Evolutionary conservation across 441 rosid genomes (phyloP).

Genomic region (Populus hybrid): DNA sequence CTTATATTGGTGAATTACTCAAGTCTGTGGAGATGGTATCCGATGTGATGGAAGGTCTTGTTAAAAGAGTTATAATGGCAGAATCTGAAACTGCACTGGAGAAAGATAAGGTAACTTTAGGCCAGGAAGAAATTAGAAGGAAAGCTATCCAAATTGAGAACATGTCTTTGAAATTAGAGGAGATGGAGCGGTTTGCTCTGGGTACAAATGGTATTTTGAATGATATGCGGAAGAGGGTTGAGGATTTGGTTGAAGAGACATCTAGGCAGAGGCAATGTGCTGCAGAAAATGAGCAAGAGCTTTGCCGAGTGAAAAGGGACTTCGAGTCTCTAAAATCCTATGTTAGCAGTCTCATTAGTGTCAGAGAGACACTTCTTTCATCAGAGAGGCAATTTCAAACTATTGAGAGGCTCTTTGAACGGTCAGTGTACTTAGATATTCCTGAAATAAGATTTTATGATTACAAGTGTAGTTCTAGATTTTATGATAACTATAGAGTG

Average conservation of each 20-base stretch:
- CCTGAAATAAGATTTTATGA: background rate
- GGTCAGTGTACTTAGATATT: conserved; percentile 38
- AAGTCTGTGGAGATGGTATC: conserved; percentile 63
- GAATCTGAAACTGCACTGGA: conserved; percentile 74
- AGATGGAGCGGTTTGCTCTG: conserved; percentile 63
- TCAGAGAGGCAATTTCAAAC: conserved; percentile 81
- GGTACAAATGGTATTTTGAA: conserved; percentile 59
- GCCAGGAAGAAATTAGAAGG: conserved; percentile 67
- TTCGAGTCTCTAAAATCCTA: conserved; percentile 79
- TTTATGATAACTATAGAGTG: background rate
- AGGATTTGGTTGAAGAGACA: conserved; percentile 85
- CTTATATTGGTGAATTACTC: conserved; percentile 55
- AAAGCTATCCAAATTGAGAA: conserved; percentile 64
- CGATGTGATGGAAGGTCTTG: conserved; percentile 70
- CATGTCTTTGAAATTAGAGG: conserved; percentile 70
- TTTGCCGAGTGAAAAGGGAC: conserved; percentile 76
- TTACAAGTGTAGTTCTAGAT: background rate
- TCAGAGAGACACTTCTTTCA: conserved; percentile 77
- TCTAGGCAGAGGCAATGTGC: conserved; percentile 71
- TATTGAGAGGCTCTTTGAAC: conserved; percentile 73
- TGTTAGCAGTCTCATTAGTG: conserved; percentile 68
- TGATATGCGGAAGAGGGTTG: conserved; percentile 71
- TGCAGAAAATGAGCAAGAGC: conserved; percentile 87
- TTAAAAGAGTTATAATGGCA: conserved; percentile 68
- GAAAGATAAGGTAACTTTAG: conserved; percentile 60